phyloP scores from a whole-genome alignment of 2,329 filamentous ascomycete species.

The Davidsoniella virescens region DNA sequence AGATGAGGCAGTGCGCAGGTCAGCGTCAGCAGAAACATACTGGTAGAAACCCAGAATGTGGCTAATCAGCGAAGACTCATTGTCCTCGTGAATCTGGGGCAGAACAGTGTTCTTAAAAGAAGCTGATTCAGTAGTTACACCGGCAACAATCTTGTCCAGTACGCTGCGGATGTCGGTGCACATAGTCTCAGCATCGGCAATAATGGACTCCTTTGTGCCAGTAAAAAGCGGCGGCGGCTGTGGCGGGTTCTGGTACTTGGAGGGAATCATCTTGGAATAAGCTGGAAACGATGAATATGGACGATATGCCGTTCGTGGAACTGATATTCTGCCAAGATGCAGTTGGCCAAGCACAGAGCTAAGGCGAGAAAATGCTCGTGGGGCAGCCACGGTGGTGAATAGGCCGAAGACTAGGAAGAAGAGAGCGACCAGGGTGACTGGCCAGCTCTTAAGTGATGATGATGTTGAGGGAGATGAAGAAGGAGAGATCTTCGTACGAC shows the following conservation, averaged over 20 bases:
- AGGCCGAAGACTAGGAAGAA: constrained; percentile 40
- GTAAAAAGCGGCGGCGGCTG: constrained; percentile 66
- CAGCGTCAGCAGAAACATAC: constrained; percentile 53
- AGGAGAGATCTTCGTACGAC: neutral
- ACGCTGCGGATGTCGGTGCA: constrained; percentile 46
- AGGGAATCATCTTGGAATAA: constrained; percentile 37
- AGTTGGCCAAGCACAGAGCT: constrained; percentile 41
- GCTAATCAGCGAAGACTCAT: constrained; percentile 39
- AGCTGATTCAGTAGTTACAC: constrained; percentile 35
- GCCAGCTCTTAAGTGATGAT: constrained; percentile 8
- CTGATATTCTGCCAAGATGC: constrained; percentile 22
- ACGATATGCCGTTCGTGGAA: constrained; percentile 16
- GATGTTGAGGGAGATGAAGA: neutral
- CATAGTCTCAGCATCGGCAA: constrained; percentile 48
- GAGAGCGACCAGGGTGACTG: constrained; percentile 21
- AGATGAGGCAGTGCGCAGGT: constrained; percentile 57
- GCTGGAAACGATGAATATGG: constrained; percentile 13
- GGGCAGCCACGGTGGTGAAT: constrained; percentile 50
- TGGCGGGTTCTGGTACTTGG: constrained; percentile 55
- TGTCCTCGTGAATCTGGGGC: constrained; percentile 61
- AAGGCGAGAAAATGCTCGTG: constrained; percentile 42
- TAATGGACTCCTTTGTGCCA: constrained; percentile 52
- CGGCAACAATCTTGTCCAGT: constrained; percentile 50
- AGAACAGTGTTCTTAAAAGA: constrained; percentile 39
- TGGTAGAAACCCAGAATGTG: constrained; percentile 68